Evolutionary conservation across 345 rosid species (phyloP), one percentile per base, ranked within the genome.

Genomic region (Dimocarpus longan): DNA sequence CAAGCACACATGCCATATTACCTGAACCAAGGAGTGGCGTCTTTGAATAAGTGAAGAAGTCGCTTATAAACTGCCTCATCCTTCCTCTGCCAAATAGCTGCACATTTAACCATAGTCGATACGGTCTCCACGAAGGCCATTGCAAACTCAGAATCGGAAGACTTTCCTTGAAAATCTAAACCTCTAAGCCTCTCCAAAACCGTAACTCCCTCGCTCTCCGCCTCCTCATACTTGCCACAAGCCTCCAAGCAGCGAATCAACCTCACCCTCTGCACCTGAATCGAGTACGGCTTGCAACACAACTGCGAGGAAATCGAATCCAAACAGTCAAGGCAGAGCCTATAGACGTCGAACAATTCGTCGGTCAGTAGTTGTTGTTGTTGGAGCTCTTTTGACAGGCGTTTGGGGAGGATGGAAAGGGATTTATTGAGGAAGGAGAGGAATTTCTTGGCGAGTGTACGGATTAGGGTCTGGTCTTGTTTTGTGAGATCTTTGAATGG

Each of bases 401-500:
- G 94, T 79, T 87, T 94, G n/a, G 93, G 97, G 56, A 94, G 74
- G 75, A 94, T 76, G 0, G 92, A 82, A 68, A 94, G 87, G 26
- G 88, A 89, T 71, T 90, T 91, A 77, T 91, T 94, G 84, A 94
- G 87, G 80, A 96, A 94, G 15, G 90, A 77, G 10, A 94, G 92
- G 70, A 88, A 90, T 71, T 85, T 90, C 79, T 96, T 94, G 37
- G 95, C 93, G 52, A 96, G 90, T 4, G 93, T 80, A 22, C 98
- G 91, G 59, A 86, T 78, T 0, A 67, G 64, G 37, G 37, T 32
- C 46, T 90, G 15, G 71, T 77, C 88, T 32, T 78, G 85, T 86
- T 65, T 57, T 74, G 83, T 52, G 48, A 88, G 84, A 63, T 81
- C 72, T 40, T 83, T 16, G 83, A 93, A 86, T 0, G 94, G 91